These are phyloP conservation scores for Lolium rigidum DNA, from an alignment of 176 grass and related monocot genomes.

Conservation along the genomic window DNA sequence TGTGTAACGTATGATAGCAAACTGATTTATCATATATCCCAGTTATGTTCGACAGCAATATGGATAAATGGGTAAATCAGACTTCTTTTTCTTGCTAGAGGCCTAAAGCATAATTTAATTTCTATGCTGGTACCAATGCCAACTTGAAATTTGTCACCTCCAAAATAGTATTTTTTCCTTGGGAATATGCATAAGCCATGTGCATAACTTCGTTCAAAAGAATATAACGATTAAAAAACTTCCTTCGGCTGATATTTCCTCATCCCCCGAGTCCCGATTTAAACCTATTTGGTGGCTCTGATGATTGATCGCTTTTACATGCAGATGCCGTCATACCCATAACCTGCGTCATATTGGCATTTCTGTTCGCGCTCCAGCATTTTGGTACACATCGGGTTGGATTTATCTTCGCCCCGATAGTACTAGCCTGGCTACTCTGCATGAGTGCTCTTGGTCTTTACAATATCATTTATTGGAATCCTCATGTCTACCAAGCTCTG, in stretches of 20 bases:
- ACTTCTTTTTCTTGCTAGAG: conserved; percentile 32
- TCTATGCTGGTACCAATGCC: neutral
- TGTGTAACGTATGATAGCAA: too few species aligned
- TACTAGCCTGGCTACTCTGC: conserved; percentile 89
- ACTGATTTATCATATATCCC: neutral
- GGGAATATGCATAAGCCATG: neutral
- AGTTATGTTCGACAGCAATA: neutral
- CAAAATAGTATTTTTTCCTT: neutral
- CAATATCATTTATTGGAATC: conserved; percentile 93
- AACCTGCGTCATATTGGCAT: conserved; percentile 86
- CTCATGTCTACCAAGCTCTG: conserved; percentile 79
- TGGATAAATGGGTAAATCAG: conserved; percentile 14
- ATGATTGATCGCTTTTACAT: conserved; percentile 35
- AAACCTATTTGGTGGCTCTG: neutral
- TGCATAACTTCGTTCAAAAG: neutral
- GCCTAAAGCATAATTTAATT: neutral
- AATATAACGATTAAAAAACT: neutral
- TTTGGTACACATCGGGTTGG: conserved; percentile 90
- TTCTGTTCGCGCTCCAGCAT: conserved; percentile 93
- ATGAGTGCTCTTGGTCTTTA: conserved; percentile 92
- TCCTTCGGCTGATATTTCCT: neutral
- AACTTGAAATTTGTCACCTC: neutral
- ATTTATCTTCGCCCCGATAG: conserved; percentile 88
- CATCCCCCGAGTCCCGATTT: neutral
- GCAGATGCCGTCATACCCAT: conserved; percentile 95